Conservation (phyloP, 2,329 filamentous ascomycete genomes). For the Clarireedia monteithiana region DNA sequence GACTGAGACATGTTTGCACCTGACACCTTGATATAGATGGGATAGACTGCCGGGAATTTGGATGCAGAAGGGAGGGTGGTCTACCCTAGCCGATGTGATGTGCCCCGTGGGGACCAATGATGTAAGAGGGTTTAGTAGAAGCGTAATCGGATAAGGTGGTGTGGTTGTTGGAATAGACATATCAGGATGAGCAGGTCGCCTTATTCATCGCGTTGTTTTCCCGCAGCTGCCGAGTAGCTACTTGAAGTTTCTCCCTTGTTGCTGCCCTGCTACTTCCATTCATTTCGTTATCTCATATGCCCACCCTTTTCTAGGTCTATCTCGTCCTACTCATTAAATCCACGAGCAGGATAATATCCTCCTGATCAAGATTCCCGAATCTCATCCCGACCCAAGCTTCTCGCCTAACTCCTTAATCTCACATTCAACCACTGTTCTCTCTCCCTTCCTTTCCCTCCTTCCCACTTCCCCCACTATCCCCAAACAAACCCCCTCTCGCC, state of each 20-base stretch:
- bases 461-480: constrained; percentile 30
- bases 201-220: too few relatives aligned
- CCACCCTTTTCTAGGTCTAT: too few relatives aligned
- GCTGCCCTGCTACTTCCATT: too few relatives aligned
- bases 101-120: neutral
- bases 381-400: too few relatives aligned
- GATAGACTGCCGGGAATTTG: too few relatives aligned
- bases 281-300: neutral
- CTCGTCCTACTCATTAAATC: too few relatives aligned
- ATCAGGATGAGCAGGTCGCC: too few relatives aligned
- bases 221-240: too few relatives aligned
- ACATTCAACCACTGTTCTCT: neutral
- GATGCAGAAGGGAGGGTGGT: neutral
- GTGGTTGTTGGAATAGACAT: too few relatives aligned
- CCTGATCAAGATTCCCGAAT: neutral
- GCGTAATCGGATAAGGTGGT: too few relatives aligned
- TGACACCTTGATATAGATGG: neutral
- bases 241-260: too few relatives aligned
- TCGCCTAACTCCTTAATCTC: neutral
- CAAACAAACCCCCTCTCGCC: constrained; percentile 73
- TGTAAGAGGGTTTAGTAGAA: neutral
- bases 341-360: too few relatives aligned
- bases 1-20: neutral
- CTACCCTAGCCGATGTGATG: neutral
- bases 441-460: constrained; percentile 4